Conservation (phyloP, 176 grass and related monocot species). For the Carex myosuroides region DNA sequence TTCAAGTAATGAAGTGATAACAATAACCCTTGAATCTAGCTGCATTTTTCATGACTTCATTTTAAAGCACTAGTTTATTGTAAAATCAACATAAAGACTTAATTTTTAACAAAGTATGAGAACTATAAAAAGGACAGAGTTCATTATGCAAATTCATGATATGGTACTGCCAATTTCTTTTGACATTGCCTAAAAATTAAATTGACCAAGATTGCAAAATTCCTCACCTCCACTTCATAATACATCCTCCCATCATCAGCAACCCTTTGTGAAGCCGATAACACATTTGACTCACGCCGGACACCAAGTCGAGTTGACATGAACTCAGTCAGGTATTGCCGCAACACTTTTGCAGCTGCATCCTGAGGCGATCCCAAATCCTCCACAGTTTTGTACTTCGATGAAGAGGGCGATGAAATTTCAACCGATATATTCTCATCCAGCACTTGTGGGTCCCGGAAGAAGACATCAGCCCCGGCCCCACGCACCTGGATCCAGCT, state of each 20-base stretch:
- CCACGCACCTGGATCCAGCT: conserved; percentile 79
- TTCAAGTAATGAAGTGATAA: neutral
- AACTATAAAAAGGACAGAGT: neutral
- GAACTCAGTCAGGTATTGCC: conserved; percentile 77
- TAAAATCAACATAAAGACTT: neutral
- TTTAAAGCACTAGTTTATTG: neutral
- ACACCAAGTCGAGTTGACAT: conserved; percentile 75
- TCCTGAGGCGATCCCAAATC: conserved; percentile 57
- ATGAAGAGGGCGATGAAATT: conserved; percentile 77
- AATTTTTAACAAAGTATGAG: neutral
- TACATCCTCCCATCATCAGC: conserved; percentile 72
- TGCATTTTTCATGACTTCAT: neutral
- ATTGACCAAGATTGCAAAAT: neutral
- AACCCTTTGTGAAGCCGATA: conserved; percentile 52
- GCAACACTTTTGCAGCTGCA: conserved; percentile 53
- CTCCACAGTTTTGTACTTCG: conserved; percentile 41
- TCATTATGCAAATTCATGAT: neutral
- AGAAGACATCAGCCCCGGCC: conserved; percentile 68
- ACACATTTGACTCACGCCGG: conserved; percentile 56
- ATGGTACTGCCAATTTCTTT: neutral
- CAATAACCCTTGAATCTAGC: neutral
- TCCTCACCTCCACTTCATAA: conserved; percentile 81
- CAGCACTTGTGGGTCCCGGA: conserved; percentile 51
- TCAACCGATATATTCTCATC: conserved; percentile 82
- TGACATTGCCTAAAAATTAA: neutral